Percentiles rank a stretch among this genome's conserved stretches.
phyloP scores from a whole-genome alignment of 108 stramenopile species.

The Fistulifera pelliculosa region DNA sequence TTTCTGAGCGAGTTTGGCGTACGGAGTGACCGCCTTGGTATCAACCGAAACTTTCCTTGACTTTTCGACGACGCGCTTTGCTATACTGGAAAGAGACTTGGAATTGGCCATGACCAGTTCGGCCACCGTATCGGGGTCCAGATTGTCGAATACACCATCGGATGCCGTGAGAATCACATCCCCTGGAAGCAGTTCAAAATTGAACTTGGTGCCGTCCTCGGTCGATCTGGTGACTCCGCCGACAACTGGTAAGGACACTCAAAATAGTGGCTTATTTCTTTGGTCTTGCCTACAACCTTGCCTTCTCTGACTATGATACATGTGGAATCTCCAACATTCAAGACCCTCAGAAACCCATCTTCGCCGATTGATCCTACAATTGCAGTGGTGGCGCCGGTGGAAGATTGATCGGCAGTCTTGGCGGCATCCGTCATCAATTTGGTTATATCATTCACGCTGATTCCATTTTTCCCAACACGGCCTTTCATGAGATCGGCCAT shows the following conservation, averaged over 20 bases:
- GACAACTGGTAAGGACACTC: slow-evolving; percentile 86
- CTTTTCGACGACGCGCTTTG: slow-evolving; percentile 51
- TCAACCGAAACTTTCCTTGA: slow-evolving; percentile 64
- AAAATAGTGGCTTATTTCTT: slow-evolving; percentile 77
- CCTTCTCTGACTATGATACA: slow-evolving; percentile 63
- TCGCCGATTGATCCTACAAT: slow-evolving; percentile 68
- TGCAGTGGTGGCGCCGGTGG: slow-evolving; percentile 81
- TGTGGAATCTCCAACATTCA: slow-evolving; percentile 78
- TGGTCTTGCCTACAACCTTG: slow-evolving; percentile 49
- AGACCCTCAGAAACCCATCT: slow-evolving; percentile 58
- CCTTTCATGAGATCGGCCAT: slow-evolving; percentile 61
- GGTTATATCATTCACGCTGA: slow-evolving; percentile 50
- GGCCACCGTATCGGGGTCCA: slow-evolving; percentile 44
- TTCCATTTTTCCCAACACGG: slow-evolving; percentile 14
- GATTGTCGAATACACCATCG: slow-evolving; percentile 87
- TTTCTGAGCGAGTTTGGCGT: slow-evolving; percentile 55
- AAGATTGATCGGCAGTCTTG: slow-evolving; percentile 44
- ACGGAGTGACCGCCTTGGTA: slow-evolving; percentile 56
- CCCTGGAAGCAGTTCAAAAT: slow-evolving; percentile 53
- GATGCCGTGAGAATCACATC: slow-evolving; percentile 70
- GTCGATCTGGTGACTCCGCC: slow-evolving; percentile 69
- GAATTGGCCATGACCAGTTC: slow-evolving; percentile 14
- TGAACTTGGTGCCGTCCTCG: slow-evolving; percentile 68
- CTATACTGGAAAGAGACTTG: slow-evolving; percentile 24
- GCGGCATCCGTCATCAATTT: slow-evolving; percentile 45